Percentiles rank a stretch among this genome's conserved stretches.
phyloP scores from a whole-genome alignment of 176 grass and related monocot species.

The Phragmites australis region DNA sequence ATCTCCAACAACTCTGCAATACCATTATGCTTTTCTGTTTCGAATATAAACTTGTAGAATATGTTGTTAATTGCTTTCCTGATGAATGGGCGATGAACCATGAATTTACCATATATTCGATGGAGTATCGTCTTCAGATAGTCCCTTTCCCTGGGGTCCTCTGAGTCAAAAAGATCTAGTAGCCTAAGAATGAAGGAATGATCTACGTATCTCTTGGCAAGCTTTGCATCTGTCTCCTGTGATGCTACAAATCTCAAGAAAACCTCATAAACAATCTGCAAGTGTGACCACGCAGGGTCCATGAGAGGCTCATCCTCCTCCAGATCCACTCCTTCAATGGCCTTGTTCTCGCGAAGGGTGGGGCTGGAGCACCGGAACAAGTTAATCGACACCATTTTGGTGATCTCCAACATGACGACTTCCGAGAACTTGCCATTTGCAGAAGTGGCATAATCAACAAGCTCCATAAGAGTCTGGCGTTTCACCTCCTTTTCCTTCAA shows the following conservation, averaged over 20 bases:
- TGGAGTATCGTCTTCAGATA: conserved; percentile 96
- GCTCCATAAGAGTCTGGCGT: conserved; percentile 76
- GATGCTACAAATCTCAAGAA: conserved; percentile 89
- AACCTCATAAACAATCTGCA: conserved; percentile 87
- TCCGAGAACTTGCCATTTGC: conserved; percentile 77
- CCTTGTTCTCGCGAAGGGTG: conserved; percentile 77
- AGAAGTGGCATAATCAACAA: conserved; percentile 84
- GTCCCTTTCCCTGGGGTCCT: conserved; percentile 96
- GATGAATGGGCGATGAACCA: conserved; percentile 98
- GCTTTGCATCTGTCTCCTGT: conserved; percentile 87
- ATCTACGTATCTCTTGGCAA: conserved; percentile 96
- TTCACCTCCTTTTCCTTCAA: conserved; percentile 92
- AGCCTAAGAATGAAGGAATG: conserved; percentile 95
- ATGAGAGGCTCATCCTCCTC: conserved; percentile 96
- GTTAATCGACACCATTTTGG: conserved; percentile 78
- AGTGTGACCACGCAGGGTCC: conserved; percentile 89
- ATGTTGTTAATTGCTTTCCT: conserved; percentile 98
- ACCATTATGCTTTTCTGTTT: conserved; percentile 92
- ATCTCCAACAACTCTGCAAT: conserved; percentile 93
- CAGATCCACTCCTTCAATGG: conserved; percentile 75
- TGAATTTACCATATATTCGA: conserved; percentile 98
- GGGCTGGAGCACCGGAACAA: conserved; percentile 73
- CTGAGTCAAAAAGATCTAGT: conserved; percentile 93
- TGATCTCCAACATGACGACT: conserved; percentile 69
- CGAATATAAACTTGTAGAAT: conserved; percentile 95